Conservation (phyloP, 495 filamentous ascomycete genomes). For the Podospora anserina region DNA sequence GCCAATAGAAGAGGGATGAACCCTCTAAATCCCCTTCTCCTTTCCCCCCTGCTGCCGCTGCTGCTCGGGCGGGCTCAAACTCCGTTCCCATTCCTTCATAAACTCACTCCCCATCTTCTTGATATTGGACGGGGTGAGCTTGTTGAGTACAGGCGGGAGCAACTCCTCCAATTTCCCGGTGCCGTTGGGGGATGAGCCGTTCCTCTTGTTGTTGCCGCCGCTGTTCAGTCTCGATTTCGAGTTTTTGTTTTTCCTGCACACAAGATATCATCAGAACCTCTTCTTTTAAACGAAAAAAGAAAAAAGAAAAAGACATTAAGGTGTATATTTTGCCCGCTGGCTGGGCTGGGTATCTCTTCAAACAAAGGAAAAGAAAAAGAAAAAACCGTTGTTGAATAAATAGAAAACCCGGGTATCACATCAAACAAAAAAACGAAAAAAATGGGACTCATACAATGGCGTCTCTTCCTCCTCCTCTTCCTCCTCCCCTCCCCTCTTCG, state of each 20-base stretch:
- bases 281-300: not conserved
- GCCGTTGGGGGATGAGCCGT: slow-evolving; percentile 8
- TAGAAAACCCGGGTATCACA: not conserved
- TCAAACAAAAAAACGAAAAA: slow-evolving; percentile 2
- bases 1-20: not conserved
- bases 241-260: slow-evolving; percentile 23
- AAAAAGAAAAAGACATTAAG: too few species aligned
- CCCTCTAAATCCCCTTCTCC: slow-evolving; percentile 13
- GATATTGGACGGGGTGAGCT: slow-evolving; percentile 63
- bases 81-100: slow-evolving; percentile 77
- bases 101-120: slow-evolving; percentile 65
- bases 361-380: too few species aligned
- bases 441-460: slow-evolving; percentile 38
- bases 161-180: slow-evolving; percentile 55
- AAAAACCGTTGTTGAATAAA: not conserved
- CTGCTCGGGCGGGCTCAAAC: slow-evolving; percentile 27
- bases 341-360: too few species aligned
- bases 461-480: slow-evolving; percentile 33
- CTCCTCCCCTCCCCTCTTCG: slow-evolving; percentile 25
- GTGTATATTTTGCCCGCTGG: too few species aligned
- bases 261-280: not conserved
- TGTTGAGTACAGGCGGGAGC: slow-evolving; percentile 58
- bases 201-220: not conserved
- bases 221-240: slow-evolving; percentile 19
- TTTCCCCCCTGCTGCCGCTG: not conserved